These are phyloP conservation scores for Penicillium verrucosum DNA, from an alignment of 2,329 filamentous ascomycete species.

Conservation along the genomic window DNA sequence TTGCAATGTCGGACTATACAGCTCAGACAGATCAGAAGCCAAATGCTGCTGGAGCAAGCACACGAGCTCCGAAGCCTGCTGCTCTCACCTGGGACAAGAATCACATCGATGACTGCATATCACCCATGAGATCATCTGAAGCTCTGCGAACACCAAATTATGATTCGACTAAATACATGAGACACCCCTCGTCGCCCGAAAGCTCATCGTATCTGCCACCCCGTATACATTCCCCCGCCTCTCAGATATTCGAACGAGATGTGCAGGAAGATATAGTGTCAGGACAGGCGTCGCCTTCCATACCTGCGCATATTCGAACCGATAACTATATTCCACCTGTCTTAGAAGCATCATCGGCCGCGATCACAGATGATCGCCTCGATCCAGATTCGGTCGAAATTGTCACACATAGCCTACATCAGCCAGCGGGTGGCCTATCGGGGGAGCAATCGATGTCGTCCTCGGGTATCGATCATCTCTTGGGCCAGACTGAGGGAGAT, in stretches of 20 bases:
- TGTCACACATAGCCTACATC: conserved; percentile 79
- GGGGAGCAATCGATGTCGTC: conserved; percentile 36
- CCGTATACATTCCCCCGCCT: conserved; percentile 72
- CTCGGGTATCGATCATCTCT: conserved; percentile 47
- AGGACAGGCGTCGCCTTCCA: conserved; percentile 75
- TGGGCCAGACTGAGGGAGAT: conserved; percentile 43
- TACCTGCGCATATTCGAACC: conserved; percentile 87
- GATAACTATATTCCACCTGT: conserved; percentile 93
- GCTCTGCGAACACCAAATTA: conserved; percentile 18
- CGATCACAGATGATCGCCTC: conserved; percentile 81
- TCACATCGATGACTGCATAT: conserved; percentile 10
- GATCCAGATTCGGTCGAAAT: conserved; percentile 91
- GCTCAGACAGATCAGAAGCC: conserved; percentile 12
- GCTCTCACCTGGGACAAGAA: conserved; percentile 11
- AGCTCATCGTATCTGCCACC: conserved; percentile 66
- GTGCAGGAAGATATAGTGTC: conserved; percentile 74
- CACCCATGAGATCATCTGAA: conserved; percentile 25
- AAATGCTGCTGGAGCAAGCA: neutral
- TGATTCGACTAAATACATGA: conserved; percentile 24
- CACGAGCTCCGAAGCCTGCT: conserved; percentile 19
- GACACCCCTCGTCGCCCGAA: conserved; percentile 61
- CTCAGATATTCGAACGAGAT: conserved; percentile 86
- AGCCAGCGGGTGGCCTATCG: conserved; percentile 59
- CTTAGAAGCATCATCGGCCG: conserved; percentile 83
- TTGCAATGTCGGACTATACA: conserved; percentile 6